Evolutionary conservation across 441 rosid species (phyloP).

Genomic region (Jatropha podagrica): DNA sequence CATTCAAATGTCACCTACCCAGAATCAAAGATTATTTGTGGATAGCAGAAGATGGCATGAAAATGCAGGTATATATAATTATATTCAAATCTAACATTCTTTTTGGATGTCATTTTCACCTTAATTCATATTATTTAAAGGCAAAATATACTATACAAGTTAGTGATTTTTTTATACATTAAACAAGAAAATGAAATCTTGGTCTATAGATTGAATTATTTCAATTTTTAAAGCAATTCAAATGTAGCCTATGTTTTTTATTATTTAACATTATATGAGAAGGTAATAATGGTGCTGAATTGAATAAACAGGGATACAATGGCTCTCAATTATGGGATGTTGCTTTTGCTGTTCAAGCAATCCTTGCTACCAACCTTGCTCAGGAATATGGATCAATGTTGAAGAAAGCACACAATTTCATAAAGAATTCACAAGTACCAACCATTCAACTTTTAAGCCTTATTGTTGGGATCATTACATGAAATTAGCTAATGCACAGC

Average conservation of each 20-base stretch:
- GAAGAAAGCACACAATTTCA: slow-evolving; percentile 51
- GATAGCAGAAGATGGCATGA: slow-evolving; percentile 91
- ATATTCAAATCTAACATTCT: no score
- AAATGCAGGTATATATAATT: slow-evolving; percentile 61
- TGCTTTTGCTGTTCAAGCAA: slow-evolving; percentile 59
- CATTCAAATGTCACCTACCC: slow-evolving; percentile 53
- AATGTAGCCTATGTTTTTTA: no score
- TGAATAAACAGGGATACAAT: slow-evolving; percentile 50
- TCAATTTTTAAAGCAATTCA: no score
- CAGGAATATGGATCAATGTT: slow-evolving; percentile 47
- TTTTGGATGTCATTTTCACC: no score
- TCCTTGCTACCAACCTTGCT: slow-evolving; percentile 43
- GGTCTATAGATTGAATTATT: no score
- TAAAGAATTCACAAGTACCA: slow-evolving; percentile 49
- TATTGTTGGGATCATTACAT: no score
- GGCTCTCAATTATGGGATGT: slow-evolving; percentile 77
- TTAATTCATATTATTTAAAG: no score
- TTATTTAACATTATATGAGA: no score
- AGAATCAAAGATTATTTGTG: slow-evolving; percentile 69
- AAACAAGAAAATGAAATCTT: no score
- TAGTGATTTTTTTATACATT: no score
- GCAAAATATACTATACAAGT: no score
- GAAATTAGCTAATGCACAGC: background rate
- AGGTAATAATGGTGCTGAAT: background rate
- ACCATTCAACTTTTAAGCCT: background rate